A percentile compares a stretch with the other conserved stretches of the same genome.
Conservation (phyloP, 75 land plant species). For the Sequoiadendron giganteum region DNA sequence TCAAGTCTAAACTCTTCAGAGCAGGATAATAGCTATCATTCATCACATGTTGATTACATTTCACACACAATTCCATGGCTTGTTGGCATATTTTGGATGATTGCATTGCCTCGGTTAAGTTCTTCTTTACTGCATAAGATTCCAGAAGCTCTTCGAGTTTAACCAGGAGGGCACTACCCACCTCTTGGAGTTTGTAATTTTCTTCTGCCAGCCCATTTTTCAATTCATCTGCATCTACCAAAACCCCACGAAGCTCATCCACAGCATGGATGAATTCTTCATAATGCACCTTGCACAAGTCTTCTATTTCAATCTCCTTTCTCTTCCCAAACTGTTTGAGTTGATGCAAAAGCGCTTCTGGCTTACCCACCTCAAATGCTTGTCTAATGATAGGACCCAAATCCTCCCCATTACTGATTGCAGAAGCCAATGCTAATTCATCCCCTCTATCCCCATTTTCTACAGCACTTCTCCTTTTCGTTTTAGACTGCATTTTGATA, state of each 20-base stretch:
- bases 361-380: constrained; percentile 88
- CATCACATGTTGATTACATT: constrained; percentile 65
- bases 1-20: constrained; percentile 70
- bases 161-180: constrained; percentile 55
- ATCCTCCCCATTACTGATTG: constrained; percentile 86
- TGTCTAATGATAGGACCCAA: constrained; percentile 76
- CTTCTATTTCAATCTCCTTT: constrained; percentile 96
- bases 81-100: constrained; percentile 53
- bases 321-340: constrained; percentile 72
- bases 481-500: constrained; percentile 38
- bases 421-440: constrained; percentile 58
- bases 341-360: constrained; percentile 81
- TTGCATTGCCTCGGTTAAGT: constrained; percentile 71
- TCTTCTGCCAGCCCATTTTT: constrained; percentile 62
- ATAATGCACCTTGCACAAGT: constrained; percentile 87
- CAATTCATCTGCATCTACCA: constrained; percentile 90
- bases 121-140: constrained; percentile 66
- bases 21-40: constrained; percentile 77
- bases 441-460: constrained; percentile 76
- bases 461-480: constrained; percentile 37
- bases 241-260: constrained; percentile 85
- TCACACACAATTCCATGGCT: constrained; percentile 61
- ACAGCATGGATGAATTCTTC: constrained; percentile 95
- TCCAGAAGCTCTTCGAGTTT: constrained; percentile 82
- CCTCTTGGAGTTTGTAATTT: constrained; percentile 73